phyloP scores from a whole-genome alignment of 495 filamentous ascomycete genomes.

The Wilcoxina mikolae region DNA sequence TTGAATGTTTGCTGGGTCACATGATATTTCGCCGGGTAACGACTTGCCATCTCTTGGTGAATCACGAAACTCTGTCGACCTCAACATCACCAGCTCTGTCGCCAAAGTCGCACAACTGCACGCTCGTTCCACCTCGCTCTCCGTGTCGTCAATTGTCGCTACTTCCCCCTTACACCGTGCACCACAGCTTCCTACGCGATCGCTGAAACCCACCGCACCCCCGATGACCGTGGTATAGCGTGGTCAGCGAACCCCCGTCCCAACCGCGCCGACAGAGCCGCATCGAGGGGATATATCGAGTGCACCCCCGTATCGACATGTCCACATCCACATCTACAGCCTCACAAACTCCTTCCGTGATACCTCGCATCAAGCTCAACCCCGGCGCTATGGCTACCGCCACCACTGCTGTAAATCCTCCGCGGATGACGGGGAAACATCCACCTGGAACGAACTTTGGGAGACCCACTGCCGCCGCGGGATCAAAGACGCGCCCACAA shows the following conservation, averaged over 20 bases:
- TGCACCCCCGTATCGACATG: background rate
- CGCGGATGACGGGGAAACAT: constrained; percentile 8
- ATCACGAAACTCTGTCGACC: background rate
- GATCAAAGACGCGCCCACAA: constrained; percentile 5
- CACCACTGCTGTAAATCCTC: background rate
- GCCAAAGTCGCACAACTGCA: constrained; percentile 4
- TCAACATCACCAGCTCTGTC: background rate
- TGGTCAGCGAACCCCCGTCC: background rate
- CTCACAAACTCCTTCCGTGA: background rate
- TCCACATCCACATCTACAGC: background rate
- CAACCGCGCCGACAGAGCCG: constrained; percentile 4
- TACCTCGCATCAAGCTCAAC: constrained; percentile 12
- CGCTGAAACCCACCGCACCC: background rate
- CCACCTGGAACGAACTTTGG: constrained; percentile 6
- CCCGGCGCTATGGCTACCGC: background rate
- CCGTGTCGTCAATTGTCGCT: background rate
- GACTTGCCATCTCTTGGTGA: background rate
- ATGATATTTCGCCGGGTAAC: background rate
- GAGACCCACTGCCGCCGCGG: background rate
- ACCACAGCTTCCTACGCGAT: background rate
- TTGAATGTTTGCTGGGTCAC: too few relatives aligned
- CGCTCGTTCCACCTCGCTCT: constrained; percentile 2
- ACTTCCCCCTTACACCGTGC: background rate
- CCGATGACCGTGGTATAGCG: constrained; percentile 5
- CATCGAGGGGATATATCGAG: background rate